Evolutionary conservation across 2,329 filamentous ascomycete species (phyloP).

Genomic region (Diaporthe vexans): DNA sequence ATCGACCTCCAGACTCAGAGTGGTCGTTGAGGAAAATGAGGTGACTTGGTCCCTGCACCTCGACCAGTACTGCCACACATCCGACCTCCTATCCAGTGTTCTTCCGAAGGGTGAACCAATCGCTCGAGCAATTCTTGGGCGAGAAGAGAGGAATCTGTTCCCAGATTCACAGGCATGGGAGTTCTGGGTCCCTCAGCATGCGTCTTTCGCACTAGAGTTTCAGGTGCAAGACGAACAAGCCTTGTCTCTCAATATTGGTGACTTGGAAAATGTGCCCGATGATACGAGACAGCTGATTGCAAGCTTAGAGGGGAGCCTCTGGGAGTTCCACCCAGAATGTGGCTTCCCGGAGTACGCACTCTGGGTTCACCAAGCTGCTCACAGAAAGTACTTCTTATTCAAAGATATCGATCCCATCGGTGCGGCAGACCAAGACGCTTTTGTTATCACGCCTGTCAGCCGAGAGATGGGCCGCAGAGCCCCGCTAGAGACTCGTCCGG

Average conservation of each 20-base stretch:
- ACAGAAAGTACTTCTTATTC: constrained; percentile 48
- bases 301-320: constrained; percentile 6
- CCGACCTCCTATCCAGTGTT: background rate
- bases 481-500: constrained; percentile 23
- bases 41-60: constrained; percentile 38
- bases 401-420: constrained; percentile 48
- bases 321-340: constrained; percentile 44
- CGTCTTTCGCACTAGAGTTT: constrained; percentile 8
- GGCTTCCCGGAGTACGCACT: constrained; percentile 51
- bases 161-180: constrained; percentile 33
- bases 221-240: background rate
- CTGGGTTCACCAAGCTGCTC: constrained; percentile 34
- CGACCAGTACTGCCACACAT: constrained; percentile 32
- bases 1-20: constrained; percentile 35
- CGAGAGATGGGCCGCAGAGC: constrained; percentile 41
- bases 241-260: constrained; percentile 11
- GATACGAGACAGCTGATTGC: background rate
- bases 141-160: background rate
- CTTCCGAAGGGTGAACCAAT: constrained; percentile 41
- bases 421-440: constrained; percentile 46
- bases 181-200: constrained; percentile 25
- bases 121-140: constrained; percentile 39
- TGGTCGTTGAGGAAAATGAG: constrained; percentile 29
- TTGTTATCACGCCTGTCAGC: constrained; percentile 46
- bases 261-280: background rate